Evolutionary conservation across 306 rosid genomes (phyloP).

Genomic region (Cucurbita pepo): DNA sequence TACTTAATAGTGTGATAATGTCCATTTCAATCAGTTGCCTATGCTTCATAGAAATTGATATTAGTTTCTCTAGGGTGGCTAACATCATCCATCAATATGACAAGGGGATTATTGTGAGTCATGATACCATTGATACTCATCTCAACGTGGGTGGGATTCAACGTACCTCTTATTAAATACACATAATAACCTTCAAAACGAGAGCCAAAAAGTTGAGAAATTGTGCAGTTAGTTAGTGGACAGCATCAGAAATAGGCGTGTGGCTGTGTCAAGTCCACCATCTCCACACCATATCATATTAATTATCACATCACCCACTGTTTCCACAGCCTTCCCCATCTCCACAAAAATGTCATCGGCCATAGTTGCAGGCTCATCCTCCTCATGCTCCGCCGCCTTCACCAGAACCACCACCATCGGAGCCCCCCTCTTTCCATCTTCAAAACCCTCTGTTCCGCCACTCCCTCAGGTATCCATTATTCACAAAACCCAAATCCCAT

Average conservation of each 20-base stretch:
- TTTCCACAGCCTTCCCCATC: background rate
- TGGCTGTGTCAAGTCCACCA: background rate
- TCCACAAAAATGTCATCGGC: slow-evolving; percentile 7
- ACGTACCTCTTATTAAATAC: no score
- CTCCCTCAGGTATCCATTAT: slow-evolving; percentile 21
- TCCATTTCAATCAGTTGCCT: no score
- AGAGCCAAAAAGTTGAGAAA: no score
- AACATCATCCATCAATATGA: no score
- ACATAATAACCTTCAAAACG: no score
- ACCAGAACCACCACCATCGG: slow-evolving; percentile 11
- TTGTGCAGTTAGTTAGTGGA: background rate
- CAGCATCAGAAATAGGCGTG: background rate
- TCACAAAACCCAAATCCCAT: background rate
- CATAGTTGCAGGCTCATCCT: background rate
- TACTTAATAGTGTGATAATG: no score
- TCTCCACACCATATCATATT: background rate
- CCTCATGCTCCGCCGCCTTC: background rate
- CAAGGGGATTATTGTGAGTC: no score
- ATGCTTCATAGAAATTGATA: no score
- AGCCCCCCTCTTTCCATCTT: slow-evolving; percentile 17
- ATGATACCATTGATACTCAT: no score
- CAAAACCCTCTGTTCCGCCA: slow-evolving; percentile 12
- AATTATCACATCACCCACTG: background rate
- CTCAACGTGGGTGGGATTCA: no score
- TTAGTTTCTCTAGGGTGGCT: no score